Evolutionary conservation across 2,329 filamentous ascomycete species (phyloP).

Genomic region (Cryphonectria nitschkei): DNA sequence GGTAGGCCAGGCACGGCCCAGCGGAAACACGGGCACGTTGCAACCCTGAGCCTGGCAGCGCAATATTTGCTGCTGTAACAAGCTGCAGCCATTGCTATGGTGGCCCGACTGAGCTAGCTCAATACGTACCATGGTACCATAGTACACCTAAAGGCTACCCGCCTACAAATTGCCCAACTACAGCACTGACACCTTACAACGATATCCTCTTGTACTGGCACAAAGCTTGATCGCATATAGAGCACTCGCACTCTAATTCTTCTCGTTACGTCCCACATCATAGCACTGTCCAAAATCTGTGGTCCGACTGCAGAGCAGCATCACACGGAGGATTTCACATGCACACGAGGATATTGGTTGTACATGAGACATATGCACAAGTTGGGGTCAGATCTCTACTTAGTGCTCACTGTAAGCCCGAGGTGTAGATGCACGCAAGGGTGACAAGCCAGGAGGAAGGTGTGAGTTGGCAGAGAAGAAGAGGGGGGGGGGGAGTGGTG

Average conservation of each 20-base stretch:
- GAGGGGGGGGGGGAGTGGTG: not conserved
- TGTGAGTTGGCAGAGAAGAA: not conserved
- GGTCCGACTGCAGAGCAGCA: not conserved
- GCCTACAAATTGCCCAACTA: too few relatives aligned
- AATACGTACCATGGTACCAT: not conserved
- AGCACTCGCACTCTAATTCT: not conserved
- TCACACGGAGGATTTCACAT: not conserved
- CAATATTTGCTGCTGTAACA: not conserved
- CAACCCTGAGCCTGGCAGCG: not conserved
- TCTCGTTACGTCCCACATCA: not conserved
- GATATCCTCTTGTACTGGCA: not conserved
- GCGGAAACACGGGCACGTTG: slow-evolving; percentile 1
- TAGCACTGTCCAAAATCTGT: not conserved
- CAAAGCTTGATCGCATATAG: too few relatives aligned
- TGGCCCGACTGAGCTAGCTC: not conserved
- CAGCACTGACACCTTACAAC: not conserved
- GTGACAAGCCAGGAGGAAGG: not conserved
- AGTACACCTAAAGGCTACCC: not conserved
- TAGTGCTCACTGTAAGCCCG: slow-evolving; percentile 20
- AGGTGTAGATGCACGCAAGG: slow-evolving; percentile 12
- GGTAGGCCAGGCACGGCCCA: not conserved
- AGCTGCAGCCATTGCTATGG: not conserved
- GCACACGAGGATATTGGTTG: not conserved
- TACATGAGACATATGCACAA: not conserved
- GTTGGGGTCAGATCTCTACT: not conserved